These are phyloP conservation scores for Aspergillus cavernicola DNA, from an alignment of 495 filamentous ascomycete species.

Conservation along the genomic window DNA sequence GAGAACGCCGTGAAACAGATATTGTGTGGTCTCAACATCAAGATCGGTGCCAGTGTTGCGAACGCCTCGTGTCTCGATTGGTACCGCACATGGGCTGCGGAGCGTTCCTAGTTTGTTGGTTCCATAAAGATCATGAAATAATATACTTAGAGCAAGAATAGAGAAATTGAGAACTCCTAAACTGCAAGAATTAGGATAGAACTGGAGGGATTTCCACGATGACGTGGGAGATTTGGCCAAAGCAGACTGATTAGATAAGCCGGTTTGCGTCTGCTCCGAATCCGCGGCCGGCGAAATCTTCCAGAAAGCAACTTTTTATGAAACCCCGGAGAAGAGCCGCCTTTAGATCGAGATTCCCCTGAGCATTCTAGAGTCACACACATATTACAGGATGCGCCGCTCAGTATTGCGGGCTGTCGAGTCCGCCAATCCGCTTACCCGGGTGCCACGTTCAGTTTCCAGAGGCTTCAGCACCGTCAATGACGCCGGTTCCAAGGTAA, in stretches of 20 bases:
- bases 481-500: conserved; percentile 39
- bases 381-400: conserved; percentile 35
- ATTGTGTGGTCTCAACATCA: conserved; percentile 78
- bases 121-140: not conserved
- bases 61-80: conserved; percentile 81
- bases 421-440: conserved; percentile 38
- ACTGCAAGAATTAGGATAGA: not conserved
- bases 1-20: conserved; percentile 94
- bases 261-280: conserved; percentile 13
- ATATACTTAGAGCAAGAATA: not conserved
- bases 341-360: not conserved
- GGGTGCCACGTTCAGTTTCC: conserved; percentile 37
- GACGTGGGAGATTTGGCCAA: not conserved
- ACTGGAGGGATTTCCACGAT: not conserved
- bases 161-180: not conserved
- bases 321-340: conserved; percentile 8
- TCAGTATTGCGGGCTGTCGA: conserved; percentile 45
- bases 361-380: not conserved
- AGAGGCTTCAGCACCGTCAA: conserved; percentile 42
- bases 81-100: conserved; percentile 69
- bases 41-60: conserved; percentile 80
- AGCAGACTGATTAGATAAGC: conserved; percentile 26
- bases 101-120: conserved; percentile 24
- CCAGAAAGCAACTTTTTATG: conserved; percentile 13
- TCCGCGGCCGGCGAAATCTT: conserved; percentile 20